Evolutionary conservation across 352 stramenopile species (phyloP).

Genomic region (Pythium guiyangense): DNA sequence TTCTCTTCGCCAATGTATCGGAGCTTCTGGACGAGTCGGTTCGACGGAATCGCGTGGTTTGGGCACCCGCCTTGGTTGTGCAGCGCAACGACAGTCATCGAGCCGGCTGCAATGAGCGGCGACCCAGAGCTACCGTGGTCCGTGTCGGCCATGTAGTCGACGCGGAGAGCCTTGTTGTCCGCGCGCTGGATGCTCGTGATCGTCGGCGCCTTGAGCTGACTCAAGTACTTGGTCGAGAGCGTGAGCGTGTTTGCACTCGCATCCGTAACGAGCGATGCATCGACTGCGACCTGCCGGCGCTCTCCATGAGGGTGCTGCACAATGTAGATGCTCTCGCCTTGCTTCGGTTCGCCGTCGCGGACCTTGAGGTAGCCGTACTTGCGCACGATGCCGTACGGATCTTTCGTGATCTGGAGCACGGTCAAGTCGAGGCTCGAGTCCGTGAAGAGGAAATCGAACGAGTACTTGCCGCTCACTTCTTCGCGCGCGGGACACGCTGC

Average conservation of each 20-base stretch:
- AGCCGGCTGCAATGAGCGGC: slow-evolving; percentile 36
- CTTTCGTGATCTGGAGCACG: slow-evolving; percentile 37
- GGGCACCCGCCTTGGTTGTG: slow-evolving; percentile 67
- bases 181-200: slow-evolving; percentile 26
- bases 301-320: slow-evolving; percentile 46
- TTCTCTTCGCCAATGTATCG: no score
- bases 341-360: slow-evolving; percentile 25
- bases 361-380: slow-evolving; percentile 44
- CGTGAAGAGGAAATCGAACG: slow-evolving; percentile 30
- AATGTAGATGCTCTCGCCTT: slow-evolving; percentile 50
- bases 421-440: slow-evolving; percentile 41
- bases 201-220: slow-evolving; percentile 2
- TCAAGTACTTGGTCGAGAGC: not conserved
- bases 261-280: slow-evolving; percentile 23
- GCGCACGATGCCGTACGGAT: slow-evolving; percentile 24
- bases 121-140: slow-evolving; percentile 58
- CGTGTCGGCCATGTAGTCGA: slow-evolving; percentile 62
- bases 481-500: not conserved
- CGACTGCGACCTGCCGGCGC: slow-evolving; percentile 35
- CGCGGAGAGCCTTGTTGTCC: slow-evolving; percentile 20
- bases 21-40: not conserved
- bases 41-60: slow-evolving; percentile 39
- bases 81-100: slow-evolving; percentile 54
- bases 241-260: not conserved
- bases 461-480: slow-evolving; percentile 25